Evolutionary conservation across 441 rosid species (phyloP).

Genomic region (Populus hybrid): DNA sequence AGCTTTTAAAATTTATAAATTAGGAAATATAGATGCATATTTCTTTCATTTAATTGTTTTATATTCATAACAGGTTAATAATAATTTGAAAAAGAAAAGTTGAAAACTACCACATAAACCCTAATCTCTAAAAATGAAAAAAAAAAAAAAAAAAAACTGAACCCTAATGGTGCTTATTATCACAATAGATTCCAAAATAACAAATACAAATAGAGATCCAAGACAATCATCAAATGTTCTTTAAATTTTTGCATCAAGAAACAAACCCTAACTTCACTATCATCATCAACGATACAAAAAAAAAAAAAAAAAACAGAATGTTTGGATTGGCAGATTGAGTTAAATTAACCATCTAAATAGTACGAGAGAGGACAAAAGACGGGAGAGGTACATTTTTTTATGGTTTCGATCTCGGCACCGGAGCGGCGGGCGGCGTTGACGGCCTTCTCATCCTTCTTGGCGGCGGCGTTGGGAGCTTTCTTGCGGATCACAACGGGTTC

Average conservation of each 20-base stretch:
- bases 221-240: neutral
- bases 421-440: slow-evolving; percentile 83
- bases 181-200: neutral
- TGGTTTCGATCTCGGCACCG: slow-evolving; percentile 64
- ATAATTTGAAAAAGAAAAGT: neutral
- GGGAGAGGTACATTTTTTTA: slow-evolving; percentile 39
- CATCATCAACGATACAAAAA: neutral
- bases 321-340: neutral
- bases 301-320: neutral
- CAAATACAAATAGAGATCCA: neutral
- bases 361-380: neutral
- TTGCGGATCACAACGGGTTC: slow-evolving; percentile 68
- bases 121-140: neutral
- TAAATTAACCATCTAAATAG: neutral
- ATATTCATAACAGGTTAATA: neutral
- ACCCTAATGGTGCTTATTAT: neutral
- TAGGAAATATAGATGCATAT: neutral
- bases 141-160: neutral
- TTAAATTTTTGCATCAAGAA: neutral
- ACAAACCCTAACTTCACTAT: neutral
- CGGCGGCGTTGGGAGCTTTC: slow-evolving; percentile 67
- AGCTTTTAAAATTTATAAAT: neutral
- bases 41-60: neutral
- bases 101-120: neutral
- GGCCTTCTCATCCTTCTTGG: slow-evolving; percentile 70